These are phyloP conservation scores for Amanita jacksonii DNA, from an alignment of 768 basidiomycete species.

Conservation along the genomic window DNA sequence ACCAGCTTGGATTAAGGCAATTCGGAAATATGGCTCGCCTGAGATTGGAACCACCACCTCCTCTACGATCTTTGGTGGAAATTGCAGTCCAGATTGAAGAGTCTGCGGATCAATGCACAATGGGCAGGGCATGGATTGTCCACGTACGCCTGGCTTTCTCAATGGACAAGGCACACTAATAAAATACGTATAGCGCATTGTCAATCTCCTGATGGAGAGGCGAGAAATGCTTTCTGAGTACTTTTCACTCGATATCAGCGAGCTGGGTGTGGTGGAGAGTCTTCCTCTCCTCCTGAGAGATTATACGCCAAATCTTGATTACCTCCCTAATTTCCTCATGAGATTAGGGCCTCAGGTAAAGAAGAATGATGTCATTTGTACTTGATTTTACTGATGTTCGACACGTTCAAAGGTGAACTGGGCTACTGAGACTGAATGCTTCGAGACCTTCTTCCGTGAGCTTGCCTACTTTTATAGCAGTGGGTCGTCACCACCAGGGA, in stretches of 20 bases:
- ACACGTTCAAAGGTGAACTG: slow-evolving; percentile 64
- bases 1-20: slow-evolving; percentile 86
- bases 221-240: slow-evolving; percentile 90
- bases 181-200: slow-evolving; percentile 42
- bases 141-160: slow-evolving; percentile 37
- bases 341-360: slow-evolving; percentile 88
- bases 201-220: slow-evolving; percentile 44
- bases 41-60: slow-evolving; percentile 76
- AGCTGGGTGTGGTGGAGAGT: slow-evolving; percentile 57
- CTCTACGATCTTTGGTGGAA: slow-evolving; percentile 56
- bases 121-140: slow-evolving; percentile 55
- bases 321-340: slow-evolving; percentile 84
- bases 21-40: slow-evolving; percentile 77
- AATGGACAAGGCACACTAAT: neutral
- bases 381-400: neutral
- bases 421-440: slow-evolving; percentile 78
- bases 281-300: slow-evolving; percentile 79
- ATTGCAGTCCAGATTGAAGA: slow-evolving; percentile 72
- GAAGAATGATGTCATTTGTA: too few species aligned
- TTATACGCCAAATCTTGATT: slow-evolving; percentile 86
- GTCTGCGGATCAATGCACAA: slow-evolving; percentile 40
- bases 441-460: slow-evolving; percentile 77
- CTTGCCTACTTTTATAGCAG: slow-evolving; percentile 88
- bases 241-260: slow-evolving; percentile 68
- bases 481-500: slow-evolving; percentile 27